These are phyloP conservation scores for Hygrocybe coccinea DNA, from an alignment of 768 basidiomycete genomes.

Conservation along the genomic window DNA sequence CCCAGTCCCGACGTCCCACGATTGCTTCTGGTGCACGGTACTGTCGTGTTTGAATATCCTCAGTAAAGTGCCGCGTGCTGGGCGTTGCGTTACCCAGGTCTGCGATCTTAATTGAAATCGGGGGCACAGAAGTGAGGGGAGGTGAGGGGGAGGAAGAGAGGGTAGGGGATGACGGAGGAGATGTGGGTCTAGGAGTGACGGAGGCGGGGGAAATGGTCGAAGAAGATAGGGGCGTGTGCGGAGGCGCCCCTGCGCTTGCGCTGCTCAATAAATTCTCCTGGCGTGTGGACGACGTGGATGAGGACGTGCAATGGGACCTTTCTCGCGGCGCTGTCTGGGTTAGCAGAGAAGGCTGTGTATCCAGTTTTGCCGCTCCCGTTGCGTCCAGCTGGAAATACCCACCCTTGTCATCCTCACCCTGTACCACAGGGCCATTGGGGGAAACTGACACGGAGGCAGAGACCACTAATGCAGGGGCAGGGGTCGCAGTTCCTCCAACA, in stretches of 20 bases:
- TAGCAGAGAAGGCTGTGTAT: constrained; percentile 47
- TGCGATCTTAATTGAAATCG: constrained; percentile 86
- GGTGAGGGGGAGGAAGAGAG: background rate
- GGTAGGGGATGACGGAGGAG: constrained; percentile 12
- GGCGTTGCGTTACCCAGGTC: constrained; percentile 94
- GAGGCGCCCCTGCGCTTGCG: background rate
- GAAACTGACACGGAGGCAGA: constrained; percentile 38
- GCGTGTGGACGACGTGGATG: constrained; percentile 36
- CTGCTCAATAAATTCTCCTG: constrained; percentile 5
- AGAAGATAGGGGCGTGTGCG: constrained; percentile 11
- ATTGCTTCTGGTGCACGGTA: constrained; percentile 95
- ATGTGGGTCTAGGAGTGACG: constrained; percentile 24
- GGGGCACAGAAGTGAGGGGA: constrained; percentile 26
- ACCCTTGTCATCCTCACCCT: background rate
- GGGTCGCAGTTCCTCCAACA: constrained; percentile 36
- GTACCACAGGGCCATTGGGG: background rate
- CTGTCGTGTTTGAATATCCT: constrained; percentile 95
- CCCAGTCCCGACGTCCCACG: constrained; percentile 83
- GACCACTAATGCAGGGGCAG: constrained; percentile 50
- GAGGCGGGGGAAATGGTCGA: constrained; percentile 20
- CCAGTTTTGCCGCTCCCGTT: constrained; percentile 16
- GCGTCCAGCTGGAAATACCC: background rate
- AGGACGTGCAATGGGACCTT: constrained; percentile 30
- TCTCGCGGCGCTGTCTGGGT: constrained; percentile 51
- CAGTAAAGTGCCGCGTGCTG: constrained; percentile 84